Conservation (phyloP, 768 basidiomycete genomes). For the Exidia glandulosa region DNA sequence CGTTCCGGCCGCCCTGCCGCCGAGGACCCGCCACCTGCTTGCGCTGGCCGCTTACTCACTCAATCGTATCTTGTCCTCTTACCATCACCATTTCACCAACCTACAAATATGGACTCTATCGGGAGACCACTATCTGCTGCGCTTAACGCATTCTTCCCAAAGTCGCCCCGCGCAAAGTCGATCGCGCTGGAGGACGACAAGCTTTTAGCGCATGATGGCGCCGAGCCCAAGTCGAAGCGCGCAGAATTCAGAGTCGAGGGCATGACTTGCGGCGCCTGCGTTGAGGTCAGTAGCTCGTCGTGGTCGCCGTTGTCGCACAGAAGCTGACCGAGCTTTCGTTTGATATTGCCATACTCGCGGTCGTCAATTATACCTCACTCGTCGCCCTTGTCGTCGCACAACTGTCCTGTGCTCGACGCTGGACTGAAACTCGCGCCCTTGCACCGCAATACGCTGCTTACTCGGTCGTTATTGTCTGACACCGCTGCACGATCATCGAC, state of each 20-base stretch:
- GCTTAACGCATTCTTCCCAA: conserved; percentile 1
- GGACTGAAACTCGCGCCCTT: no score
- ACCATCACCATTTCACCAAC: not conserved
- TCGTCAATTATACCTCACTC: no score
- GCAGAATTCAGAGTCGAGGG: conserved; percentile 79
- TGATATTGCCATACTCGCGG: no score
- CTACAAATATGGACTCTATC: not conserved
- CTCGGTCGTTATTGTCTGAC: no score
- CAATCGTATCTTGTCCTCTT: not conserved
- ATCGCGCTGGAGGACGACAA: conserved; percentile 3
- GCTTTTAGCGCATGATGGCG: not conserved
- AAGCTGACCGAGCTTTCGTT: not conserved
- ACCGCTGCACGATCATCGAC: no score
- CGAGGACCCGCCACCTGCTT: no score
- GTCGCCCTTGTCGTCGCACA: no score
- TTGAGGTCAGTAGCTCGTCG: conserved; percentile 78
- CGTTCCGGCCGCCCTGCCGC: no score
- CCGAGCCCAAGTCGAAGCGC: conserved; percentile 19
- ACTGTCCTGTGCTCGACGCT: no score
- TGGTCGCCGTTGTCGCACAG: not conserved
- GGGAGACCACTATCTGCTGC: conserved; percentile 1
- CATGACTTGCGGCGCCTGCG: conserved; percentile 86
- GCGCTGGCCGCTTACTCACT: not conserved
- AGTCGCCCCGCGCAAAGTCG: not conserved
- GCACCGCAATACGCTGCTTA: no score